phyloP scores from a whole-genome alignment of 371 early-diverging fungal genomes.

The Mucor lusitanicus region DNA sequence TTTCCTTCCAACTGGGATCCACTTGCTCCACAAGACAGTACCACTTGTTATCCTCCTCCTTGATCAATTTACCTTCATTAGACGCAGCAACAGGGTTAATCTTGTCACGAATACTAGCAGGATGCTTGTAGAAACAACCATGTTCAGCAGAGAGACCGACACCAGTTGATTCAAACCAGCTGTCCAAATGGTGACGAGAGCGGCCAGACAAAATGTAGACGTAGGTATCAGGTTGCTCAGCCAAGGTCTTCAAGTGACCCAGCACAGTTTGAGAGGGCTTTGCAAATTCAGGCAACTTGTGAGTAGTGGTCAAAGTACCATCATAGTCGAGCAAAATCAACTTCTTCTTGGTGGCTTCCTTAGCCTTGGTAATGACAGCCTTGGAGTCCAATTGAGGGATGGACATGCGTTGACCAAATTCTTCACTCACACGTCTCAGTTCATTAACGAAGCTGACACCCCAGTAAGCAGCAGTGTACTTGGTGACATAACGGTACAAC shows the following conservation, averaged over 20 bases:
- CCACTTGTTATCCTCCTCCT: conserved; percentile 75
- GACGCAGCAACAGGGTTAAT: conserved; percentile 38
- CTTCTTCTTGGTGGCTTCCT: conserved; percentile 52
- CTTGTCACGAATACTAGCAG: conserved; percentile 57
- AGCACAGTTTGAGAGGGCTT: conserved; percentile 73
- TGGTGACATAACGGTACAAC: conserved; percentile 91
- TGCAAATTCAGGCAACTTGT: conserved; percentile 90
- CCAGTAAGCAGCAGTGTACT: conserved; percentile 99
- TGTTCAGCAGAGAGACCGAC: conserved; percentile 95
- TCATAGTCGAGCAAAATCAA: conserved; percentile 94
- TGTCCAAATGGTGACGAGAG: conserved; percentile 78
- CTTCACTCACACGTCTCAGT: conserved; percentile 72
- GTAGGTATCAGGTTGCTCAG: conserved; percentile 78
- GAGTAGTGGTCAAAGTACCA: conserved; percentile 86
- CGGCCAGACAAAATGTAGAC: conserved; percentile 95
- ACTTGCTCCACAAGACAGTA: conserved; percentile 84
- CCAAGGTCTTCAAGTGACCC: conserved; percentile 67
- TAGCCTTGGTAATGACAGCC: conserved; percentile 39
- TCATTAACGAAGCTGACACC: conserved; percentile 93
- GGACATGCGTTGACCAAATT: conserved; percentile 68
- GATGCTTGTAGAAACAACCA: conserved; percentile 96
- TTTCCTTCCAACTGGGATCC: conserved; percentile 90
- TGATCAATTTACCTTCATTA: conserved; percentile 66
- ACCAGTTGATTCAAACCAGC: conserved; percentile 85
- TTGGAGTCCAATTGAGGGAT: conserved; percentile 63